Evolutionary conservation across 1,284 basidiomycete genomes (phyloP).

Genomic region (Pseudozyma hubeiensis): DNA sequence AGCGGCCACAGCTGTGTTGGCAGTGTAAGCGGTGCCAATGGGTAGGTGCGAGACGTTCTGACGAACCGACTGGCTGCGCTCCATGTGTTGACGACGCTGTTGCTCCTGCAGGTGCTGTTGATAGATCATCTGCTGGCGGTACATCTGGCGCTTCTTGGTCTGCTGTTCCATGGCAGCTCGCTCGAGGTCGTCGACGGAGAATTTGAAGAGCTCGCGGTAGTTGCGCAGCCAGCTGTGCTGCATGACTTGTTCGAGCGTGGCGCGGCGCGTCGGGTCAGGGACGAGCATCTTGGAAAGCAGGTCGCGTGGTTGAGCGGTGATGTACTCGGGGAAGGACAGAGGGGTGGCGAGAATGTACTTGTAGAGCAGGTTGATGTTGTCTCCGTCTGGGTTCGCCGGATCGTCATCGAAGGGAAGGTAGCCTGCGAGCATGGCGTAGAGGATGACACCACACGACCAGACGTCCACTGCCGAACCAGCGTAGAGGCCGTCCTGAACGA

Average conservation of each 20-base stretch:
- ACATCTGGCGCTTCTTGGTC: slow-evolving; percentile 66
- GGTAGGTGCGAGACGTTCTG: slow-evolving; percentile 41
- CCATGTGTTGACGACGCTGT: slow-evolving; percentile 50
- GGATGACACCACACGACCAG: slow-evolving; percentile 98
- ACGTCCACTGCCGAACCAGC: slow-evolving; percentile 99
- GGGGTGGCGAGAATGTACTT: slow-evolving; percentile 86
- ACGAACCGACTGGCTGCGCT: slow-evolving; percentile 51
- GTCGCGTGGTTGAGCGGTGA: slow-evolving; percentile 65
- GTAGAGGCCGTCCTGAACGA: slow-evolving; percentile 96
- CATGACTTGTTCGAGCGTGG: slow-evolving; percentile 65
- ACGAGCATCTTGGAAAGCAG: slow-evolving; percentile 66
- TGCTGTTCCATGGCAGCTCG: slow-evolving; percentile 67
- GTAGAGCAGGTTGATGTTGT: slow-evolving; percentile 99
- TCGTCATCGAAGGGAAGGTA: slow-evolving; percentile 99
- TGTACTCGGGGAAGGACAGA: slow-evolving; percentile 67
- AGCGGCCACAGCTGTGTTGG: slow-evolving; percentile 38
- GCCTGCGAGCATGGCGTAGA: slow-evolving; percentile 98
- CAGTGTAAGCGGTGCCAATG: slow-evolving; percentile 47
- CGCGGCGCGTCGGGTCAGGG: slow-evolving; percentile 63
- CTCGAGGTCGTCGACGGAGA: slow-evolving; percentile 67
- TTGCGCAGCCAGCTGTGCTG: slow-evolving; percentile 66
- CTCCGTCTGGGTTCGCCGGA: slow-evolving; percentile 96
- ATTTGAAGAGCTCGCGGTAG: slow-evolving; percentile 67
- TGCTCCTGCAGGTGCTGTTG: slow-evolving; percentile 66
- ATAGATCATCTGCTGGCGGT: slow-evolving; percentile 67